Base-by-base conservation (phyloP, 768 basidiomycete species). In the Collybia sp. region DNA sequence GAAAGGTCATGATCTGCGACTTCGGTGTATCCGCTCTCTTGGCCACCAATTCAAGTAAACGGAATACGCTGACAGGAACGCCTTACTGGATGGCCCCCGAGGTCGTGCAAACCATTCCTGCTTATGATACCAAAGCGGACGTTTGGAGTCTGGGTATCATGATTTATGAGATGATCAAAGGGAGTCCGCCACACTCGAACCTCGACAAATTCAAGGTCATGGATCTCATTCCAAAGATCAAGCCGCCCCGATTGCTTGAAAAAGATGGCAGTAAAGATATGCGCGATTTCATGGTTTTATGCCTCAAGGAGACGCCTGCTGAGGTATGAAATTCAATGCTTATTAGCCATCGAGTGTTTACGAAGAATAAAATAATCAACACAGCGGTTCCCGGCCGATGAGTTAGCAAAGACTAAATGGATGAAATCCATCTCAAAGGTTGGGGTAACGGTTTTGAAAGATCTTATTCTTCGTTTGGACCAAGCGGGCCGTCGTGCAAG, bases 21-120 rank as follows among this genome's bases (percentile, higher is more conserved):
- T 99, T 99, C 63, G 96, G 96, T 20, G 96, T 99, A 40, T 96
- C 95, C 3, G 96, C 94, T 2, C 79, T 96, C 32, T 78, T 97
- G 44, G 79, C 82, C 18, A 89, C 83, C 12, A 75, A 82, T 2
- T 82, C 85, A 10, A 92, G 91, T 63, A 98, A 98, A 64, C 82
- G 96, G 17, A 93, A 94, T 43, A 99, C 96, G 0, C 80, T 98
- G 58, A 92, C 94, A 50, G 96, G 96, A 1, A 98, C 96, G 1
- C 95, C 94, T 0, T 92, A 96, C 61, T 98, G 95, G 95, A 99
- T 99, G 96, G 96, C 96, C 0, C 96, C 96, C 0, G 96, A 99
- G 65, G 93, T 98, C 2, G 90, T 95, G 12, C 88, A 92, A 53
- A 76, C 77, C 9, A 84, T 88, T 10, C 82, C 91, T n/a, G 76